Evolutionary conservation across 2,329 filamentous ascomycete species (phyloP).

Genomic region (Hypomyces rosellus): DNA sequence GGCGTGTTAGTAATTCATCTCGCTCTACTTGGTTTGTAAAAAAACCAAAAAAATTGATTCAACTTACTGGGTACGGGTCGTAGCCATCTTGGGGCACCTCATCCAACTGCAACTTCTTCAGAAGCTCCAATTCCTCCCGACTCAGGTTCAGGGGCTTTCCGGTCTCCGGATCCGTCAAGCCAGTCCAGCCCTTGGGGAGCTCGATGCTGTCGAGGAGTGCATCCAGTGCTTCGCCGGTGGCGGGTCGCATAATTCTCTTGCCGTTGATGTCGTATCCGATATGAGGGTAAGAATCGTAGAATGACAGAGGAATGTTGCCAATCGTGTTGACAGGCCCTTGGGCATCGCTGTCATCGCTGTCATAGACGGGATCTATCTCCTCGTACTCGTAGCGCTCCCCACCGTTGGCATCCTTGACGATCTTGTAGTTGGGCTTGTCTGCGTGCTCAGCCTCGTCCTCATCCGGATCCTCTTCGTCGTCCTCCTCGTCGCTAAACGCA

Average conservation of each 20-base stretch:
- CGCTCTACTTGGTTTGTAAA: not conserved
- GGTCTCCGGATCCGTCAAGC: constrained; percentile 86
- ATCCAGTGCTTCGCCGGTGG: constrained; percentile 88
- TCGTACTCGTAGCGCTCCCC: constrained; percentile 85
- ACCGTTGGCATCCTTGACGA: constrained; percentile 80
- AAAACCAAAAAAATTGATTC: too few species aligned
- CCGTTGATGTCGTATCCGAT: constrained; percentile 99
- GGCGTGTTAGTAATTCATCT: not conserved
- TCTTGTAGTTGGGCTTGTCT: constrained; percentile 28
- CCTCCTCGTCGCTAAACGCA: constrained; percentile 21
- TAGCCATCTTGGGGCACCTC: constrained; percentile 83
- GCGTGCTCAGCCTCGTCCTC: constrained; percentile 35
- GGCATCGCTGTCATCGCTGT: constrained; percentile 88
- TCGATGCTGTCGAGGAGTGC: constrained; percentile 94
- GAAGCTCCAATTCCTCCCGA: constrained; percentile 79
- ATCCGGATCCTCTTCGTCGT: constrained; percentile 26
- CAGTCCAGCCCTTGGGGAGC: constrained; percentile 94
- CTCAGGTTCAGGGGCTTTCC: constrained; percentile 87
- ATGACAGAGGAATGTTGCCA: constrained; percentile 85
- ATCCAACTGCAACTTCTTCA: constrained; percentile 83
- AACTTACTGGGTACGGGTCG: constrained; percentile 76
- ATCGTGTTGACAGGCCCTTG: constrained; percentile 81
- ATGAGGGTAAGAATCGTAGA: constrained; percentile 96
- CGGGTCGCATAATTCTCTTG: constrained; percentile 94
- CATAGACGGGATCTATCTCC: constrained; percentile 90